These are phyloP conservation scores for Ensete glaucum DNA, from an alignment of 176 grass and related monocot genomes.

Conservation along the genomic window DNA sequence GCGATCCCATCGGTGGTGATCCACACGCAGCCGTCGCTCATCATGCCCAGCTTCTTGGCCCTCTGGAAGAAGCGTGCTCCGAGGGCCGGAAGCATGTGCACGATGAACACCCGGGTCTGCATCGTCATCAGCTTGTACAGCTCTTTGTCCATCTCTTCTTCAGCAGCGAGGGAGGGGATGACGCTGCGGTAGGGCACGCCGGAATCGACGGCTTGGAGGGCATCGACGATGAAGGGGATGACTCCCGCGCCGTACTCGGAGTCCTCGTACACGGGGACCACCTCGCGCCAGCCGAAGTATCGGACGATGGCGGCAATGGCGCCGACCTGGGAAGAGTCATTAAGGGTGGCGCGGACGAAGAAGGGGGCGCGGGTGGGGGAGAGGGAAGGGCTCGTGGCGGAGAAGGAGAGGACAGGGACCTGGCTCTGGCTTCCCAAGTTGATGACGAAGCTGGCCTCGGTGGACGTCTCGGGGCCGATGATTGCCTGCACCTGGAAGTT, in stretches of 20 bases:
- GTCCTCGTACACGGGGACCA: conserved; percentile 37
- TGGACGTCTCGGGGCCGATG: conserved; percentile 36
- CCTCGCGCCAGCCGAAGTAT: conserved; percentile 41
- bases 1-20: conserved; percentile 33
- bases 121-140: conserved; percentile 29
- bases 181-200: conserved; percentile 24
- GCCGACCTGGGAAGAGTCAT: conserved; percentile 40
- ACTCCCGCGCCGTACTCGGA: conserved; percentile 42
- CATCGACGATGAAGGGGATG: conserved; percentile 42
- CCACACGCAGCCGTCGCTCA: conserved; percentile 44
- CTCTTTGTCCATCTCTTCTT: conserved; percentile 15
- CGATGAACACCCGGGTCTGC: conserved; percentile 58
- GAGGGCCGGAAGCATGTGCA: conserved; percentile 18
- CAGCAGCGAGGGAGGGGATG: conserved; percentile 1
- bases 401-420: conserved; percentile 54
- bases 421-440: conserved; percentile 33
- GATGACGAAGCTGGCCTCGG: conserved; percentile 39
- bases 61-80: conserved; percentile 29
- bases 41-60: conserved; percentile 30
- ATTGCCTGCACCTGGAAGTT: conserved; percentile 47
- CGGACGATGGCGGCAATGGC: conserved; percentile 40
- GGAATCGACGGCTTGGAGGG: conserved; percentile 25
- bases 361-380: conserved; percentile 34
- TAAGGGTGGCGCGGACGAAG: conserved; percentile 54
- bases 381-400: conserved; percentile 38